Base-by-base conservation (phyloP, 2,329 filamentous ascomycete species). In the Ilyonectria mors-panacis region DNA sequence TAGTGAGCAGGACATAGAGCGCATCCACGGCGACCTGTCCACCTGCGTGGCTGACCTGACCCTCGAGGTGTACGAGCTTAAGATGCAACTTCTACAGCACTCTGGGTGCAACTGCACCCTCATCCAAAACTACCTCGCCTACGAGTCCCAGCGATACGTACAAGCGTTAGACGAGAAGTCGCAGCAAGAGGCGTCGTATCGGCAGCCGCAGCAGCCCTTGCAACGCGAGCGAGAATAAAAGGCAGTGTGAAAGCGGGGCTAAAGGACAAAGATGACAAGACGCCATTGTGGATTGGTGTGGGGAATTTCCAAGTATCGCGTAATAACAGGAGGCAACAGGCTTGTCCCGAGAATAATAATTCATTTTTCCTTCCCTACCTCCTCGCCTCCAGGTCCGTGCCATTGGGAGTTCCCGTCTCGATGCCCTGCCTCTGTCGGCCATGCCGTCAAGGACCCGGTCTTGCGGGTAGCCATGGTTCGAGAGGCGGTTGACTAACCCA, bases 71-170 rank as follows among this genome's bases (percentile, higher is more conserved):
- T 68, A 72, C 45, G 37, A 69, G 0, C 73, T 77, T 28, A 76
- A 76, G 58, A 75, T 75, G 67, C 61, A 35, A 2, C 63, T 77
- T 0, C 23, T 77, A 1, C 68, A 73, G 13, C 75, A 77, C 19
- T 72, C 66, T 2, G 59, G 73, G 19, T 77, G 75, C 56, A 35
- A 72, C 1, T 77, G 75, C 10, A 0, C 10, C 3, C 44, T 77
- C 21, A 77, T 77, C 3, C 72, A 76, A 30, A n/a, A 59, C 0
- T 77, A 71, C 15, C 74, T 77, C 1, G 55, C 59, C 7, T 69
- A 26, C 23, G 73, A 75, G 21, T 73, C 75, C 0, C 33, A 71
- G 0, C 60, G 58, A 1, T 77, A 70, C 10, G 63, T 77, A 12
- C 12, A 53, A 6, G 58, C 37, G 37, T 15, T 39, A 6, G 37